phyloP scores from a whole-genome alignment of 306 rosid genomes.

The Cucurbita argyrosperma region DNA sequence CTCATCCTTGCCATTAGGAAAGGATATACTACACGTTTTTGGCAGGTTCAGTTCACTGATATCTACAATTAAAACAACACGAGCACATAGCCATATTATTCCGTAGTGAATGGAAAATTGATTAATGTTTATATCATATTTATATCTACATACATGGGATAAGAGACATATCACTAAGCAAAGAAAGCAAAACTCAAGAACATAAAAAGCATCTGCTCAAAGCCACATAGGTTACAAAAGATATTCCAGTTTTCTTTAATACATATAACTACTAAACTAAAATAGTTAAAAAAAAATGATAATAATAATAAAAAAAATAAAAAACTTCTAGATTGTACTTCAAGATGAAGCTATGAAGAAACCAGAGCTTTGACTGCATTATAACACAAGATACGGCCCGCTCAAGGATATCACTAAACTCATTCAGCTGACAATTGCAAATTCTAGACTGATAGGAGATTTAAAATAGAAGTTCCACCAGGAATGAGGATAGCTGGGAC shows the following conservation, averaged over 20 bases:
- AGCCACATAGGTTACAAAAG: neutral
- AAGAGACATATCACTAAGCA: neutral
- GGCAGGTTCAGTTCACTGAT: slow-evolving; percentile 41
- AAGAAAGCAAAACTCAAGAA: neutral
- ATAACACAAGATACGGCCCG: neutral
- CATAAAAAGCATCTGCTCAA: too few species aligned
- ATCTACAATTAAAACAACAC: slow-evolving; percentile 17
- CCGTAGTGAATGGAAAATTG: neutral
- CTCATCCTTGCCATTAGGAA: slow-evolving; percentile 49
- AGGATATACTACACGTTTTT: slow-evolving; percentile 32
- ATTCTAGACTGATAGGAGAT: neutral
- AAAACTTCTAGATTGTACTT: neutral
- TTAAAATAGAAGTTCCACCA: neutral
- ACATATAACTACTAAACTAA: neutral
- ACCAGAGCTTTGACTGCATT: neutral
- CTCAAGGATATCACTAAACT: neutral
- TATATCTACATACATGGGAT: neutral
- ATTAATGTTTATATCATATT: neutral
- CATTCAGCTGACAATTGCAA: neutral
- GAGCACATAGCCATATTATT: neutral
- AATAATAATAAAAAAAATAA: neutral
- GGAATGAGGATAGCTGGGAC: neutral
- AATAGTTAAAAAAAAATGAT: too few species aligned
- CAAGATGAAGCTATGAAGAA: neutral
- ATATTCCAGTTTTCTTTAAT: neutral